These are phyloP conservation scores for Solanum sitiens DNA, from an alignment of 257 asterid genomes.

Conservation along the genomic window DNA sequence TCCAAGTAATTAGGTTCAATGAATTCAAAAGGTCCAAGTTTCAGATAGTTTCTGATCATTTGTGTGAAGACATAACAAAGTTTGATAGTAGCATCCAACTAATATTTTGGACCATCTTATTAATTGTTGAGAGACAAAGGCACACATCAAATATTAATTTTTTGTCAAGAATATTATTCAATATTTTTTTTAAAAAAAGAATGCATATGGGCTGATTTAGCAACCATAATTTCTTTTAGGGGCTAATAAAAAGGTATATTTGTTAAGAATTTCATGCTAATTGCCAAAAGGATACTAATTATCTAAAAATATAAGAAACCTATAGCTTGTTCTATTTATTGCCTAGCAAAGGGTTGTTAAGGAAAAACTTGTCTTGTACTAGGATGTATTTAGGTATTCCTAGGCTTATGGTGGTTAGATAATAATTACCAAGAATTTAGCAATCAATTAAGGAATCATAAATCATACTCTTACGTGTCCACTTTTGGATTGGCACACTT, in stretches of 20 bases:
- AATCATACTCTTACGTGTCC: too few relatives aligned
- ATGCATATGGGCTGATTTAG: neutral
- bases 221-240: neutral
- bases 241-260: neutral
- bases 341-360: neutral
- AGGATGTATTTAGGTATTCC: neutral
- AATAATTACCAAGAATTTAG: neutral
- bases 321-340: neutral
- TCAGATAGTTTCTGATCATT: neutral
- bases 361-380: neutral
- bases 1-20: neutral
- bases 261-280: neutral
- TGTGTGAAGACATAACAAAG: neutral
- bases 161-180: neutral
- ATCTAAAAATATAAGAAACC: neutral
- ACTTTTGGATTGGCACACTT: too few relatives aligned
- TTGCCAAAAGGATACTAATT: neutral
- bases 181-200: neutral
- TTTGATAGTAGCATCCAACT: constrained; percentile 1
- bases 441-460: neutral
- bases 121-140: neutral
- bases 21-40: neutral
- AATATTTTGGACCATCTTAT: neutral
- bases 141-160: neutral
- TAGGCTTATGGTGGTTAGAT: neutral